Evolutionary conservation across 1,139 yeast species (phyloP), one percentile per base, ranked within the genome.

Genomic region (Suhomyces bolitotheri): DNA sequence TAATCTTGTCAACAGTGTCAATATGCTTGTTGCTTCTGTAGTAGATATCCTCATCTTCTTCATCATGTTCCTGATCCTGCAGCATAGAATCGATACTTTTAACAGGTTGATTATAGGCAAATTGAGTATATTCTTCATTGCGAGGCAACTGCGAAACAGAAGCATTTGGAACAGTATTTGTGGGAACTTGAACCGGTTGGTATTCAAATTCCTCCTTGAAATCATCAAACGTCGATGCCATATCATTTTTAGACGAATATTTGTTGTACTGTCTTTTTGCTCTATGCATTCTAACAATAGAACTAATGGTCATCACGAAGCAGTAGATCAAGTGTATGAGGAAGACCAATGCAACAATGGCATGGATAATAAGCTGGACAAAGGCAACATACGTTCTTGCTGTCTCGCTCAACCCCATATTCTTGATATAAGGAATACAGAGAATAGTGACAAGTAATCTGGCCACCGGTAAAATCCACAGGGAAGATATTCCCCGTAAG

Each of bases 301-400:
- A 50, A 5, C 46, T 27, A 8, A 64, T 36, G 1, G 73, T 66
- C 10, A 42, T 50, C 3, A 40, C 39, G 25, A 67, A 56, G 41
- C 69, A 57, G 39, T 58, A 62, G 3, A 58, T 17, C 40, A 68
- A 56, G 32, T 66, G 69, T 11, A 58, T 29, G 5, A 66, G 34
- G 41, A 73, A 75, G 3, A 64, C 44, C 7, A 62, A 34, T 1
- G 71, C 64, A 10, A 69, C 68, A 5, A 66, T 22, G 8, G 60
- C 44, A 49, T 73, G 78, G 12, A 73, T 54, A 5, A 60, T 25
- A 19, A 72, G 50, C 34, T 73, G 76, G 1, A 60, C 60, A 47
- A 62, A 70, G 1, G 74, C 71, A 24, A 72, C 61, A 36, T 62
- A 54, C 0, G 76, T 67, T 30, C 74, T 52, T 1, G 51, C 41